Percentiles rank a stretch among this genome's conserved stretches.
Conservation (phyloP, 2,329 filamentous ascomycete species). For the Talaromyces atroroseus region DNA sequence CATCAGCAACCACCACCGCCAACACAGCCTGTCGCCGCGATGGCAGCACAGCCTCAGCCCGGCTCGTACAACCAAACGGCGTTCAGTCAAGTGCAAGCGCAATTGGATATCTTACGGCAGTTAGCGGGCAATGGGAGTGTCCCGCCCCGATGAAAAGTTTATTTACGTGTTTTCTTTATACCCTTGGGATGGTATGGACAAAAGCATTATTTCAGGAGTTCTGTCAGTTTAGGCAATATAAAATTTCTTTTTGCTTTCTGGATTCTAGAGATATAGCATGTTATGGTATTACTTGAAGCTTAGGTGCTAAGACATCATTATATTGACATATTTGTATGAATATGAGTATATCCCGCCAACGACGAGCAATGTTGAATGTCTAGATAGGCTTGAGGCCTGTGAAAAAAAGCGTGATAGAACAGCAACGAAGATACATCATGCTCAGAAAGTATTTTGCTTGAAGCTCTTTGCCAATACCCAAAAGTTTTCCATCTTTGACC, state of each 20-base stretch:
- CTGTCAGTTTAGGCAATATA: neutral
- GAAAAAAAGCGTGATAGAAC: too few relatives aligned
- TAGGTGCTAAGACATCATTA: too few relatives aligned
- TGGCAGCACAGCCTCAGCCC: conserved; percentile 9
- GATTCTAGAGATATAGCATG: neutral
- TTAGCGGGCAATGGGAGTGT: conserved; percentile 26
- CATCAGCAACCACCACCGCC: conserved; percentile 29
- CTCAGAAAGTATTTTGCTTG: conserved; percentile 23
- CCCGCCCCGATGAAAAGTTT: neutral
- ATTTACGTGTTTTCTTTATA: neutral
- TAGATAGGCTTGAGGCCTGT: too few relatives aligned
- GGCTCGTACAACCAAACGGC: conserved; percentile 25
- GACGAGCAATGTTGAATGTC: too few relatives aligned
- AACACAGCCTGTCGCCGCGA: neutral
- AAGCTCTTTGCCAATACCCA: conserved; percentile 80
- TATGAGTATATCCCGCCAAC: too few relatives aligned
- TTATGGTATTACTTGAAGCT: neutral
- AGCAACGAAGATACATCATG: too few relatives aligned
- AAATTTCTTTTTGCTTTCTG: neutral
- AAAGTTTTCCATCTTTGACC: conserved; percentile 89
- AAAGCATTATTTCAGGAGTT: conserved; percentile 11
- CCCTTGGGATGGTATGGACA: neutral
- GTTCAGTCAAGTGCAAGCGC: conserved; percentile 39
- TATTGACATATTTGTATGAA: too few relatives aligned
- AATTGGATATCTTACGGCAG: conserved; percentile 36